Evolutionary conservation across 768 basidiomycete species (phyloP).

Genomic region (Hygrocybe punicea): DNA sequence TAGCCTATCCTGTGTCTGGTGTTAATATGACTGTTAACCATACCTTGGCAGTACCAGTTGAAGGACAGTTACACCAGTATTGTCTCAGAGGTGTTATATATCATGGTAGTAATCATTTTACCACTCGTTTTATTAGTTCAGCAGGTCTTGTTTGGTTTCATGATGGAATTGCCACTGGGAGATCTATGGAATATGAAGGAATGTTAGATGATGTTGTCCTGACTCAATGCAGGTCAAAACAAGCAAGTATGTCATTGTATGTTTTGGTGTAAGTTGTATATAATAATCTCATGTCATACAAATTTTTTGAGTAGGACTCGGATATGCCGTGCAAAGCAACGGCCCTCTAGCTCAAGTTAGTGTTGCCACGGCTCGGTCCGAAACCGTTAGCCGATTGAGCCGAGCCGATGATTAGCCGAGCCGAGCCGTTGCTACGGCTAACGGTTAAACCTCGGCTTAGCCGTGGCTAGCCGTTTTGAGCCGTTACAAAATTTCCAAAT

Average conservation of each 20-base stretch:
- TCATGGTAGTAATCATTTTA: slow-evolving; percentile 19
- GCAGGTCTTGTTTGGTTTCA: background rate
- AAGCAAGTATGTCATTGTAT: no score
- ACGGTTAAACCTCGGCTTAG: no score
- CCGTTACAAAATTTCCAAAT: no score
- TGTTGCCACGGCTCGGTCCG: no score
- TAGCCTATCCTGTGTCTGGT: slow-evolving; percentile 9
- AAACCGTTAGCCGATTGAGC: no score
- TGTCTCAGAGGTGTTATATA: slow-evolving; percentile 16
- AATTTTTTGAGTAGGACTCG: no score
- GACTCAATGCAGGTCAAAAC: background rate
- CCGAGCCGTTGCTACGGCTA: no score
- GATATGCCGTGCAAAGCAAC: background rate
- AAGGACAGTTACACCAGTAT: no score
- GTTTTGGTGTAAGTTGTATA: no score
- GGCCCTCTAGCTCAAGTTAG: background rate
- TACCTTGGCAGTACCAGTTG: background rate
- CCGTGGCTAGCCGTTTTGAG: no score
- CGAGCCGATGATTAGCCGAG: no score
- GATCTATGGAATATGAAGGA: background rate
- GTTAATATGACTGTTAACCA: slow-evolving; percentile 1
- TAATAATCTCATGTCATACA: no score
- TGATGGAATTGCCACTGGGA: slow-evolving; percentile 7
- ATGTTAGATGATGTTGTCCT: background rate
- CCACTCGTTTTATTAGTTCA: slow-evolving; percentile 9